A percentile compares a stretch with the other conserved stretches of the same genome.
Evolutionary conservation across 805 yeast species (phyloP).

Genomic region (Candida pini): DNA sequence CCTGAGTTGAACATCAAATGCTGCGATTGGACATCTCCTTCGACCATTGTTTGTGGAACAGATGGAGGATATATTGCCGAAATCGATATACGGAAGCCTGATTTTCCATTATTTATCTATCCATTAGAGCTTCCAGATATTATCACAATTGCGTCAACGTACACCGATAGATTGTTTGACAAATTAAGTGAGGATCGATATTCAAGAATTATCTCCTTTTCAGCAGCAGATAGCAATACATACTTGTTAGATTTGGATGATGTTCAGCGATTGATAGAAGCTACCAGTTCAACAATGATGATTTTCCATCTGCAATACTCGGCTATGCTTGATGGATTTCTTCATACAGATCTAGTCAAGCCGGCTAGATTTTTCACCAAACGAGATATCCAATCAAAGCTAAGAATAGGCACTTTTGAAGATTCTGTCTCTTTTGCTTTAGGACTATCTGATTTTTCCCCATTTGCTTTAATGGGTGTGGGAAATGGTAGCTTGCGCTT

Average conservation of each 20-base stretch:
- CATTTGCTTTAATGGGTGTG: conserved; percentile 11
- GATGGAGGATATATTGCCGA: conserved; percentile 25
- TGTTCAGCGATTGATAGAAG: conserved; percentile 10
- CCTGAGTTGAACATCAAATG: conserved; percentile 16
- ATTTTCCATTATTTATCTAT: conserved; percentile 18
- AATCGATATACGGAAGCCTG: conserved; percentile 15
- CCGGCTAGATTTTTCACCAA: conserved; percentile 14
- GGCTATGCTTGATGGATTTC: conserved; percentile 18
- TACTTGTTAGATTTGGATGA: conserved; percentile 19
- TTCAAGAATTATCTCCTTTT: conserved; percentile 11
- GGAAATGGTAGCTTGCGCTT: conserved; percentile 16
- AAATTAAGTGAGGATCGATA: neutral
- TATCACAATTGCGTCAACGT: conserved; percentile 16
- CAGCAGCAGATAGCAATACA: conserved; percentile 13
- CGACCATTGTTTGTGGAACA: conserved; percentile 21
- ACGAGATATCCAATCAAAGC: conserved; percentile 12
- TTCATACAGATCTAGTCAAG: conserved; percentile 13
- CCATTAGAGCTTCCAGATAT: conserved; percentile 20
- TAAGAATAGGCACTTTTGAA: conserved; percentile 10
- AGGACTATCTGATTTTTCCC: conserved; percentile 12
- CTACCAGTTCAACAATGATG: conserved; percentile 9
- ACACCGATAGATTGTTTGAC: conserved; percentile 13
- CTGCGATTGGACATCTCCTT: conserved; percentile 26
- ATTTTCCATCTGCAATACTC: conserved; percentile 13
- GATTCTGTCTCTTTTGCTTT: conserved; percentile 14